Conservation (phyloP, 2,329 filamentous ascomycete genomes). For the Xylariaceae sp. region DNA sequence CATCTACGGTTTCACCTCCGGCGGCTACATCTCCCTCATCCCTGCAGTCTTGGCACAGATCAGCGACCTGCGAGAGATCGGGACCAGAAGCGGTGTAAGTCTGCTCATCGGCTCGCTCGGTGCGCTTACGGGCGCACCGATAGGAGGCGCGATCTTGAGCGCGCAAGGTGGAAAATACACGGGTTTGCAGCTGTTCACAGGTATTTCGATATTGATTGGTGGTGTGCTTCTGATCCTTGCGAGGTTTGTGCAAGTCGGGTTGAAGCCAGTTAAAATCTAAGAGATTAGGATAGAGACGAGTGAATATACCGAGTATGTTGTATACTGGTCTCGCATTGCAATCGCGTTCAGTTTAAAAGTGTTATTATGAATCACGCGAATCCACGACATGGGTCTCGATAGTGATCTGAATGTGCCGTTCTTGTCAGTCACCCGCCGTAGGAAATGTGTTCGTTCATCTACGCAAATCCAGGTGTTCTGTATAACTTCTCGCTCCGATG, state of each 20-base stretch:
- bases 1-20: slow-evolving; percentile 62
- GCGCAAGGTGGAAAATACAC: slow-evolving; percentile 50
- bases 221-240: slow-evolving; percentile 3
- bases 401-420: too few relatives aligned
- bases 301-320: too few relatives aligned
- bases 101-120: slow-evolving; percentile 61
- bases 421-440: too few relatives aligned
- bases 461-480: too few relatives aligned
- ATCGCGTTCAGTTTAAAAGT: too few relatives aligned
- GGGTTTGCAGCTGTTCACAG: slow-evolving; percentile 63
- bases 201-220: slow-evolving; percentile 39
- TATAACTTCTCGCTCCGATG: too few relatives aligned
- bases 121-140: slow-evolving; percentile 63
- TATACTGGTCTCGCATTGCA: too few relatives aligned
- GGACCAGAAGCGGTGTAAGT: slow-evolving; percentile 61
- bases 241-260: slow-evolving; percentile 9
- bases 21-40: slow-evolving; percentile 57
- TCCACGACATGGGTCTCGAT: too few relatives aligned
- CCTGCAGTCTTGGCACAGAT: slow-evolving; percentile 67
- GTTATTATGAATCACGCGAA: too few relatives aligned
- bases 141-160: slow-evolving; percentile 49
- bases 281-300: not conserved
- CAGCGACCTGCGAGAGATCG: slow-evolving; percentile 65
- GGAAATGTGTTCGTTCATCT: too few relatives aligned
- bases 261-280: slow-evolving; percentile 9